These are phyloP conservation scores for Yarrowia sp. DNA, from an alignment of 805 yeast species.

Conservation along the genomic window DNA sequence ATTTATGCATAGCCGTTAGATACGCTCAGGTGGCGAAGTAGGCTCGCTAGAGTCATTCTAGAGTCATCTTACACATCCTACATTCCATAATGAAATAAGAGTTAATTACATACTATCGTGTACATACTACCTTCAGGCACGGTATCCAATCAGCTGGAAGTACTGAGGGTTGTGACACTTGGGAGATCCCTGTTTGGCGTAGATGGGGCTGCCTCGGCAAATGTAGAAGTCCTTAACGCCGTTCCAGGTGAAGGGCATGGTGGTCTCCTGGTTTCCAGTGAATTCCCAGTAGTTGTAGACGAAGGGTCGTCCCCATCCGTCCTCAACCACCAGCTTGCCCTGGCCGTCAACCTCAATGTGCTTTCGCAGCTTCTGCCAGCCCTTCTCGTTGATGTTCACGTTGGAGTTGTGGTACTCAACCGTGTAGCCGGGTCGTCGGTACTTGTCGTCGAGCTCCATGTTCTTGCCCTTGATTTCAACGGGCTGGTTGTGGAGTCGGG, in stretches of 20 bases:
- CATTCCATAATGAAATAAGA: neutral
- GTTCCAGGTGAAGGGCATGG: conserved; percentile 24
- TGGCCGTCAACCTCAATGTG: conserved; percentile 9
- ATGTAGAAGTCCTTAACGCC: conserved; percentile 12
- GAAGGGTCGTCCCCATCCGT: conserved; percentile 32
- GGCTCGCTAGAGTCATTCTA: too few species aligned
- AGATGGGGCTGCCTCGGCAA: conserved; percentile 6
- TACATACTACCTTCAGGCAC: neutral
- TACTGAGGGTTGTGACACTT: conserved; percentile 18
- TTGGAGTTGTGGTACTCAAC: conserved; percentile 32
- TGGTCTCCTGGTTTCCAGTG: conserved; percentile 28
- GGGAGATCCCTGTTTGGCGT: conserved; percentile 20
- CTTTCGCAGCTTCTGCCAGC: conserved; percentile 24
- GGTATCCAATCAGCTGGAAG: conserved; percentile 28
- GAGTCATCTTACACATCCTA: too few species aligned
- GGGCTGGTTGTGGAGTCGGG: conserved; percentile 18
- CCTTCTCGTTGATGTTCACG: conserved; percentile 25
- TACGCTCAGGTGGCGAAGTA: too few species aligned
- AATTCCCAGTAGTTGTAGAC: conserved; percentile 23
- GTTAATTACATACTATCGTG: neutral
- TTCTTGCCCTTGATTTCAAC: conserved; percentile 16
- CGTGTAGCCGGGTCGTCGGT: conserved; percentile 1
- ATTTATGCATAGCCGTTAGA: too few species aligned
- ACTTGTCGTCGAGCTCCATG: conserved; percentile 8
- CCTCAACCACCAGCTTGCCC: conserved; percentile 6